Evolutionary conservation across 2,329 filamentous ascomycete genomes (phyloP), one percentile per base, ranked within the genome.

Genomic region (Fusarium nanum): DNA sequence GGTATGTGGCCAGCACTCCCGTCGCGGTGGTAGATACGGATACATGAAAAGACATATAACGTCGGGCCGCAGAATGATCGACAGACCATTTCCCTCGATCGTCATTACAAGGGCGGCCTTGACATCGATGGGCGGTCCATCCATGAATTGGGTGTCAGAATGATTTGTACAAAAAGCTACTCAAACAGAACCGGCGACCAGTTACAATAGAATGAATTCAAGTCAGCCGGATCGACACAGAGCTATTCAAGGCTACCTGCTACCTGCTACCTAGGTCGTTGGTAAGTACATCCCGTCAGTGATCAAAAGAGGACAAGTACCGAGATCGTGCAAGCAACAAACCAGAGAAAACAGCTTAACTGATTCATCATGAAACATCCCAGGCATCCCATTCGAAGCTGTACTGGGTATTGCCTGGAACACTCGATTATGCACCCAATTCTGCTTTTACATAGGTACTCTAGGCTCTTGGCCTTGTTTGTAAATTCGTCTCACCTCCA

Each of bases 321-420:
- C 54, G 48, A 60, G 48, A 25, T 60, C 46, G 50, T 69, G 53
- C 40, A 68, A 70, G 45, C 27, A 41, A 27, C 40, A 53, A 67
- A 34, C 42, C 16, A 27, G 27, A 45, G 37, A 55, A 69, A 60
- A 56, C 52, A 54, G 41, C 46, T 40, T 44, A 41, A 46, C 32
- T 52, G 41, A 62, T 62, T 47, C 56, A 70, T 60, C 54, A 70
- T 70, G 67, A 70, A 70, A 70, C 67, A 67, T 28, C 32, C 25
- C 34, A 37, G 34, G 3, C 18, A 37, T n/a, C 34, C 10, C 12
- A 34, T 50, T 53, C 27, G 50, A 56, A 64, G 27, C 37, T 30
- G 48, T 32, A 53, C 46, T 28, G 49, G 14, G 9, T 18, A 22
- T 40, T 42, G 20, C 32, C 34, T 37, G 34, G 34, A 42, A 28